phyloP scores from a whole-genome alignment of 257 asterid genomes.

The Linderniella brevidens region DNA sequence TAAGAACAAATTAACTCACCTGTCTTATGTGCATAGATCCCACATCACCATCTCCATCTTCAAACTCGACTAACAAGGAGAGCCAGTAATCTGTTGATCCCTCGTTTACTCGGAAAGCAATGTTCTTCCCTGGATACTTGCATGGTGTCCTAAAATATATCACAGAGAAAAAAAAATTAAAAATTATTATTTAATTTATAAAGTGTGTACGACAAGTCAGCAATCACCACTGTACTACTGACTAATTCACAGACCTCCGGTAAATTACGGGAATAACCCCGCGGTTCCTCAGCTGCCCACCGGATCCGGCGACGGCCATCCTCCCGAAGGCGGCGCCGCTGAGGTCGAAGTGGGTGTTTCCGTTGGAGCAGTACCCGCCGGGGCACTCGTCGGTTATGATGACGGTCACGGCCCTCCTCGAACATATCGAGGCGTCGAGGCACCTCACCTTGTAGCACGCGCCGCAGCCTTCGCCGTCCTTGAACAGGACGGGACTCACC shows the following conservation, averaged over 20 bases:
- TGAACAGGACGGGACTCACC: conserved; percentile 83
- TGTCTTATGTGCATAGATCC: conserved; percentile 88
- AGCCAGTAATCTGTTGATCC: conserved; percentile 91
- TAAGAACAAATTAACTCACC: conserved; percentile 21
- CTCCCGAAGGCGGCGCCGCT: conserved; percentile 95
- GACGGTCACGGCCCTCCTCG: conserved; percentile 83
- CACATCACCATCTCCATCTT: conserved; percentile 86
- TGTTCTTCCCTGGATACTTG: conserved; percentile 65
- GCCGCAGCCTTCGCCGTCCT: conserved; percentile 91
- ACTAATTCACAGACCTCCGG: conserved; percentile 44
- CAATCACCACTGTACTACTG: too few relatives aligned
- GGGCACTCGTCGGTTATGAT: conserved; percentile 93
- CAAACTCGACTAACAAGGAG: conserved; percentile 72
- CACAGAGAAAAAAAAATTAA: too few relatives aligned
- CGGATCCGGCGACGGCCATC: conserved; percentile 64
- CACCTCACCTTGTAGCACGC: conserved; percentile 88
- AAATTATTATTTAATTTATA: too few relatives aligned
- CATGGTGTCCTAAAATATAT: conserved; percentile 52
- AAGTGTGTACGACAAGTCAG: too few relatives aligned
- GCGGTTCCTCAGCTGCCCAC: conserved; percentile 71
- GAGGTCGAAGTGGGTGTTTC: conserved; percentile 62
- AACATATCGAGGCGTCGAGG: conserved; percentile 63
- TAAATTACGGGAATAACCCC: conserved; percentile 59
- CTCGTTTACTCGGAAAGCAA: conserved; percentile 83
- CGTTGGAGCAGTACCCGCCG: conserved; percentile 62